These are phyloP conservation scores for Lanmaoa pseudosensibilis DNA, from an alignment of 768 basidiomycete species.

Conservation along the genomic window DNA sequence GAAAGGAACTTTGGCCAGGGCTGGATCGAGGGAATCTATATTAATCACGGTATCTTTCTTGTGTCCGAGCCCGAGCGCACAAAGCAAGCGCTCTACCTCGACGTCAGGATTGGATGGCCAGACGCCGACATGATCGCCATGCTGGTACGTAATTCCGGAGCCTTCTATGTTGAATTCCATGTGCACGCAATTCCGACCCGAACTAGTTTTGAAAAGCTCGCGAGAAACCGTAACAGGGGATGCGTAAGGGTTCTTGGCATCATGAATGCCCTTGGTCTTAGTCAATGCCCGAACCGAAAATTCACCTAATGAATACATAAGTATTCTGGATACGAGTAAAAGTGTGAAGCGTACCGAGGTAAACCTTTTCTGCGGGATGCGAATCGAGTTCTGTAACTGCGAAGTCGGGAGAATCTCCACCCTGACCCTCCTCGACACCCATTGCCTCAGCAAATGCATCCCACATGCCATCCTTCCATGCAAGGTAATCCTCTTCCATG, in stretches of 20 bases:
- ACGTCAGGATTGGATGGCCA: slow-evolving; percentile 95
- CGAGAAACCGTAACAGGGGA: slow-evolving; percentile 75
- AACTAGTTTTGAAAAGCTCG: slow-evolving; percentile 78
- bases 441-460: slow-evolving; percentile 78
- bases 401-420: slow-evolving; percentile 94
- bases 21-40: slow-evolving; percentile 97
- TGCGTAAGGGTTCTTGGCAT: slow-evolving; percentile 95
- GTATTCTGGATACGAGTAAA: background rate
- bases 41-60: slow-evolving; percentile 83
- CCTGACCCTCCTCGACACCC: slow-evolving; percentile 93
- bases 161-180: slow-evolving; percentile 92
- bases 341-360: slow-evolving; percentile 65
- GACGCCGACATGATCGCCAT: slow-evolving; percentile 96
- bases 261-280: slow-evolving; percentile 92
- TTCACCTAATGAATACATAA: slow-evolving; percentile 58
- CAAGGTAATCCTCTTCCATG: slow-evolving; percentile 99
- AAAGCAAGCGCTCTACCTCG: slow-evolving; percentile 88
- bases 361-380: slow-evolving; percentile 85
- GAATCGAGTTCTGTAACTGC: slow-evolving; percentile 79
- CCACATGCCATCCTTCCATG: slow-evolving; percentile 99
- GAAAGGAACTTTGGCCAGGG: slow-evolving; percentile 97
- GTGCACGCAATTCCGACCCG: slow-evolving; percentile 90
- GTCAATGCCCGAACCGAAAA: slow-evolving; percentile 92
- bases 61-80: slow-evolving; percentile 77
- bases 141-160: slow-evolving; percentile 97